Base-by-base conservation (phyloP, 495 filamentous ascomycete species). In the Talaromyces trachyspermus region DNA sequence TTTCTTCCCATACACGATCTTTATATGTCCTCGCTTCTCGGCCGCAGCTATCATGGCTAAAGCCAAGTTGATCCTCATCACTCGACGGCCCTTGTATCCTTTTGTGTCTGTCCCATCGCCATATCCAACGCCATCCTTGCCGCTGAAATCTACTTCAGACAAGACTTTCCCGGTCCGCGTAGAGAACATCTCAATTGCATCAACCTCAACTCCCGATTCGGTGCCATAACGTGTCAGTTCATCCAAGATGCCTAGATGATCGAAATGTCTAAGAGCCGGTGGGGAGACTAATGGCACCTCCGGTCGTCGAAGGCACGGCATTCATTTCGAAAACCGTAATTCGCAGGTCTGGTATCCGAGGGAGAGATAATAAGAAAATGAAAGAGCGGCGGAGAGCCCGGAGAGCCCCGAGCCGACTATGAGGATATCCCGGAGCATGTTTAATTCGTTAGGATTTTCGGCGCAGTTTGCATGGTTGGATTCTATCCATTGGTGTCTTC, bases 211-310 rank as follows among this genome's bases (percentile, higher is more conserved):
- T 15, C 71, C 72, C 1, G 60, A 60, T 19, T 68, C 62, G 10
- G 66, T 45, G 10, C 77, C 72, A 51, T 70, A 57, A 4, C 61
- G 55, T 35, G 68, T 56, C 43, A 76, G 44, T 45, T 69, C 62
- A 32, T 68, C 54, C 22, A 78, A 58, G 0, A 78, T 74, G 9
- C 75, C 79, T 2, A 84, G 63, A 30, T 67, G 65, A 44, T 77
- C 71, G 3, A 84, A 69, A 51, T 80, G 69, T 5, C 77, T 66
- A 19, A 83, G 68, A 2, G 79, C 78, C 77, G 2, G 80, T 79
- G 0, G 79, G 81, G 15, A 84, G 63, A 59, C 81, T 82, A 45
- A 84, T 72, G 9, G 77, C 75, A 20, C 79, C 80, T 20, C 79
- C 80, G 10, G 80, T 75, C 2, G 77, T 77, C 3, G 72, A 74